These are phyloP conservation scores for Lathyrus aphaca DNA, from an alignment of 306 rosid species.

Conservation along the genomic window DNA sequence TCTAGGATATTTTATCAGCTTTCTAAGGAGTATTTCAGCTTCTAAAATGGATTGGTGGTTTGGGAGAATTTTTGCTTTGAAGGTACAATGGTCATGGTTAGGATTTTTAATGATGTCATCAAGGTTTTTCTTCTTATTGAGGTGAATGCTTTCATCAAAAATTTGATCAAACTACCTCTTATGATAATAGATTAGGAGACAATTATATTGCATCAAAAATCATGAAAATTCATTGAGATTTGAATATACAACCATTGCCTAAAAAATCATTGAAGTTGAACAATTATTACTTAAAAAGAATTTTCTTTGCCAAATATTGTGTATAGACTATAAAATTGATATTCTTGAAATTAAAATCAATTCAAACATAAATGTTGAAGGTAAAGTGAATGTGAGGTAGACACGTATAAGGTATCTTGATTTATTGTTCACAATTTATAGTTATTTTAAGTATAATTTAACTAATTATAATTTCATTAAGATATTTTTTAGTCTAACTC, in stretches of 20 bases:
- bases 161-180: background rate
- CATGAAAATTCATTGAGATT: constrained; percentile 38
- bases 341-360: too few relatives aligned
- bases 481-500: too few relatives aligned
- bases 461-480: too few relatives aligned
- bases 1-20: constrained; percentile 57
- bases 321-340: constrained; percentile 21
- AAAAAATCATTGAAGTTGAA: constrained; percentile 64
- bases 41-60: background rate
- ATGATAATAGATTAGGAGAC: constrained; percentile 43
- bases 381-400: too few relatives aligned
- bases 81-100: constrained; percentile 60
- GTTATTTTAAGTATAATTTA: too few relatives aligned
- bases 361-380: too few relatives aligned
- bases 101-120: constrained; percentile 67
- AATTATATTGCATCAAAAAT: constrained; percentile 52
- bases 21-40: constrained; percentile 43
- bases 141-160: constrained; percentile 39
- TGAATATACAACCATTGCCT: constrained; percentile 29
- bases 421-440: too few relatives aligned
- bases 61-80: constrained; percentile 53
- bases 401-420: too few relatives aligned
- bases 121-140: constrained; percentile 43
- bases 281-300: constrained; percentile 33
- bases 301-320: constrained; percentile 3